phyloP scores from a whole-genome alignment of 371 early-diverging fungal genomes.

The Syncephalastrum racemosum region DNA sequence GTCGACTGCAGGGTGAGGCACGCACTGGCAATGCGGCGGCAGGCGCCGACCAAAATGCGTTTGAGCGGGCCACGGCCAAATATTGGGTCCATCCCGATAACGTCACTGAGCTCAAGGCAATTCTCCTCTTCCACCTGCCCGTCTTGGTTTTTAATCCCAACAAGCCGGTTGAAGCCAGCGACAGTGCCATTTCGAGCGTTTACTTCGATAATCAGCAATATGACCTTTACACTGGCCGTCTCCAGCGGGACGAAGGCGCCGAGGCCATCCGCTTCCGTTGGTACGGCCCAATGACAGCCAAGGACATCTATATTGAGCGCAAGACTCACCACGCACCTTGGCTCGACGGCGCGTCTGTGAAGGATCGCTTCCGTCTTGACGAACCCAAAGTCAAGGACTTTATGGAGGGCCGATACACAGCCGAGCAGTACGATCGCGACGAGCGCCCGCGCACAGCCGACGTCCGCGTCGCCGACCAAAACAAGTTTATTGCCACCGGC shows the following conservation, averaged over 20 bases:
- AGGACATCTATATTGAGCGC: constrained; percentile 92
- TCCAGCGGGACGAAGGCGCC: constrained; percentile 92
- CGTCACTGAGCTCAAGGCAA: constrained; percentile 92
- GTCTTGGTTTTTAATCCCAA: constrained; percentile 88
- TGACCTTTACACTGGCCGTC: constrained; percentile 89
- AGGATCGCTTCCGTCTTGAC: constrained; percentile 91
- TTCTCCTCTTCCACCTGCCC: constrained; percentile 93
- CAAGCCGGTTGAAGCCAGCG: constrained; percentile 62
- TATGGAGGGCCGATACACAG: constrained; percentile 77
- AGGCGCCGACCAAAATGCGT: constrained; percentile 67
- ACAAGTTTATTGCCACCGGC: constrained; percentile 75
- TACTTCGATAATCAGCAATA: constrained; percentile 95
- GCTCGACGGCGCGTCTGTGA: constrained; percentile 96
- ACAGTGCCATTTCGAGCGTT: constrained; percentile 91
- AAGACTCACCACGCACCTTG: constrained; percentile 98
- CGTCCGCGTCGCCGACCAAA: constrained; percentile 72
- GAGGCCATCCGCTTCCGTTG: constrained; percentile 90
- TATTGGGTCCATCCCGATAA: constrained; percentile 99
- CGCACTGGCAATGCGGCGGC: constrained; percentile 56
- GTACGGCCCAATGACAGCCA: constrained; percentile 72
- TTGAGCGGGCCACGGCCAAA: constrained; percentile 89
- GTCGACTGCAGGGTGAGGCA: constrained; percentile 72
- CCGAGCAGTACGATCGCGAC: constrained; percentile 74
- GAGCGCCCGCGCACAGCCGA: constrained; percentile 70
- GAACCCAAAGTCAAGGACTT: constrained; percentile 88